Evolutionary conservation across 1,139 yeast genomes (phyloP).

Genomic region (Geotrichum australiense): DNA sequence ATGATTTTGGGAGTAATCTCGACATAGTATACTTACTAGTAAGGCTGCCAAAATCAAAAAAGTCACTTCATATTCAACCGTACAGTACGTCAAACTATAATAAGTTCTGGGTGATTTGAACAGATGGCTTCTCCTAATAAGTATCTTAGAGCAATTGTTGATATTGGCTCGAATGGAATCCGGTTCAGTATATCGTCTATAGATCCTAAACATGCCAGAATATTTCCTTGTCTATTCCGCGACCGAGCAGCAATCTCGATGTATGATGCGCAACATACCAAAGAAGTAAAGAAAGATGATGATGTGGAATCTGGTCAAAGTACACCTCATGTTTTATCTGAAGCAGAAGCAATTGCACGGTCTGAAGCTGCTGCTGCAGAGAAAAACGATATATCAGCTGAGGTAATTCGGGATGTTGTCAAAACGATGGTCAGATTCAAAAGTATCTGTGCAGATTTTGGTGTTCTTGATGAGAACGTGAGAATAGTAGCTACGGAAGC

Average conservation of each 20-base stretch:
- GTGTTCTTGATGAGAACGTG: constrained; percentile 51
- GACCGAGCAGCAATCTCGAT: constrained; percentile 61
- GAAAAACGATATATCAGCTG: constrained; percentile 48
- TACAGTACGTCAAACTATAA: no score
- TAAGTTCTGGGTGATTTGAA: no score
- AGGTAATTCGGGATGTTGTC: constrained; percentile 48
- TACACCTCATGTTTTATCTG: constrained; percentile 8
- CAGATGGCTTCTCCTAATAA: no score
- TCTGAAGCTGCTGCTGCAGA: constrained; percentile 28
- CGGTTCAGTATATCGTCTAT: constrained; percentile 60
- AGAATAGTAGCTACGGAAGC: constrained; percentile 63
- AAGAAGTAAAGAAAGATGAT: constrained; percentile 5
- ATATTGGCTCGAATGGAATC: constrained; percentile 63
- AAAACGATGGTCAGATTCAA: constrained; percentile 56
- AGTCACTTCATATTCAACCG: no score
- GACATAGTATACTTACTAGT: no score
- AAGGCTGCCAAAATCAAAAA: no score
- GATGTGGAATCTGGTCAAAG: constrained; percentile 1
- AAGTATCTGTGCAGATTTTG: constrained; percentile 59
- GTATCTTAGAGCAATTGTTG: constrained; percentile 54
- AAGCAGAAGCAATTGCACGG: constrained; percentile 14
- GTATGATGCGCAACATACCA: constrained; percentile 42
- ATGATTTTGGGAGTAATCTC: no score
- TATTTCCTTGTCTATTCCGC: constrained; percentile 64
- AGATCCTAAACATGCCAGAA: constrained; percentile 57